These are phyloP conservation scores for Ichthyophthirius multifiliis DNA, from an alignment of 169 alveolate genomes.

Conservation along the genomic window DNA sequence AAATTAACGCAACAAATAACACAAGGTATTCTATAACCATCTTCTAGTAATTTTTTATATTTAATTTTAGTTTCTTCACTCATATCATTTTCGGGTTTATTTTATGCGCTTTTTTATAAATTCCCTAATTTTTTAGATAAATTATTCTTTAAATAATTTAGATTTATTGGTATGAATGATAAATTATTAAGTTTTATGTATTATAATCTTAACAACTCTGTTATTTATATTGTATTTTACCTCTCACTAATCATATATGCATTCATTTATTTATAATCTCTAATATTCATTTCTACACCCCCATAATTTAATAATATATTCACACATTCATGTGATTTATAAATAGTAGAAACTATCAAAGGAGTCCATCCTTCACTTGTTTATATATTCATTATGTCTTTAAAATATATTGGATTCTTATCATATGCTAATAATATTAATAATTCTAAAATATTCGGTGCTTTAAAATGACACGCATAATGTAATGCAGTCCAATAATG, in stretches of 20 bases:
- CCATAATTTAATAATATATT: not conserved
- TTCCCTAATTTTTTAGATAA: too few species aligned
- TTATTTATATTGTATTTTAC: too few species aligned
- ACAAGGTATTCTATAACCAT: not conserved
- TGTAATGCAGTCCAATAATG: not conserved
- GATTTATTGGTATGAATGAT: too few species aligned
- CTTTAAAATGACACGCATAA: not conserved
- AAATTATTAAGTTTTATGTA: too few species aligned
- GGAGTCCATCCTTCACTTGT: conserved; percentile 9
- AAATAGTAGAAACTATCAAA: not conserved
- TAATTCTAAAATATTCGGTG: not conserved
- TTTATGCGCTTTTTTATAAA: too few species aligned
- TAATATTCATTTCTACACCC: not conserved
- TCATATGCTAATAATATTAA: not conserved
- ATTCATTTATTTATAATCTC: not conserved
- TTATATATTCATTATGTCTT: not conserved
- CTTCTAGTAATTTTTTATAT: conserved; percentile 5
- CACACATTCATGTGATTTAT: not conserved
- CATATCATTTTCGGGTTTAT: not conserved
- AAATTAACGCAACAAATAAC: not conserved
- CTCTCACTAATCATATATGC: too few species aligned
- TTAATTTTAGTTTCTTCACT: not conserved
- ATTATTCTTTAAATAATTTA: too few species aligned
- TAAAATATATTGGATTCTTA: not conserved
- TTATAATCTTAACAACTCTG: too few species aligned